Conservation (phyloP, 2,329 filamentous ascomycete genomes). For the Ascochyta koolunga region DNA sequence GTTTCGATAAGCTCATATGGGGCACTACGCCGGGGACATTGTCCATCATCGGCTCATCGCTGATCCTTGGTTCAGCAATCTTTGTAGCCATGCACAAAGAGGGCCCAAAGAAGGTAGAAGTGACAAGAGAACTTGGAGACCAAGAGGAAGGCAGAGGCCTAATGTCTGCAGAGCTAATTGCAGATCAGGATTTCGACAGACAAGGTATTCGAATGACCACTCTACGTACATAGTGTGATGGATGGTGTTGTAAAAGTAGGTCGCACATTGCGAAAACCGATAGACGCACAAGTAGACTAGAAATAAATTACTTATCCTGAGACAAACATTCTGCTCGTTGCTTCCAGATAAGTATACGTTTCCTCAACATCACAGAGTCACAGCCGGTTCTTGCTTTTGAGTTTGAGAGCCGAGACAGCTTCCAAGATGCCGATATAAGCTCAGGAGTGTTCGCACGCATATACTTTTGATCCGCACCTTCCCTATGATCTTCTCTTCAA, state of each 20-base stretch:
- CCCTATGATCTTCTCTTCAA: too few relatives aligned
- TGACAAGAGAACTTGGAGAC: constrained; percentile 16
- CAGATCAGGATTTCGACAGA: constrained; percentile 21
- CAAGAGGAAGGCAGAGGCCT: constrained; percentile 45
- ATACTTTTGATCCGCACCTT: too few relatives aligned
- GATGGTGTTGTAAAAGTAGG: neutral
- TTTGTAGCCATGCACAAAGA: constrained; percentile 66
- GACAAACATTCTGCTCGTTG: too few relatives aligned
- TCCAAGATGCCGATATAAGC: too few relatives aligned
- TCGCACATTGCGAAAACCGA: neutral
- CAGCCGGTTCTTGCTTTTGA: too few relatives aligned
- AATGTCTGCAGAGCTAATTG: constrained; percentile 28
- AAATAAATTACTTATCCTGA: too few relatives aligned
- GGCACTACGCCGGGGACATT: constrained; percentile 62
- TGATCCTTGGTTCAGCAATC: constrained; percentile 70
- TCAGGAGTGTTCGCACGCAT: too few relatives aligned
- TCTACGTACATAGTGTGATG: neutral
- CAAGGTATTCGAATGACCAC: neutral
- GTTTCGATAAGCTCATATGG: constrained; percentile 69
- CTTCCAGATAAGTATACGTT: too few relatives aligned
- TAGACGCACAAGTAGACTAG: neutral
- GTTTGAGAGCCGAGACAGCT: too few relatives aligned
- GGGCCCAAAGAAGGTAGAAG: constrained; percentile 28
- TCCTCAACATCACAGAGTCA: too few relatives aligned
- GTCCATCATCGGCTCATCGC: constrained; percentile 65